A percentile compares a stretch with the other conserved stretches of the same genome.
phyloP scores from a whole-genome alignment of 805 yeast species.

The Metschnikowia dekortorum region DNA sequence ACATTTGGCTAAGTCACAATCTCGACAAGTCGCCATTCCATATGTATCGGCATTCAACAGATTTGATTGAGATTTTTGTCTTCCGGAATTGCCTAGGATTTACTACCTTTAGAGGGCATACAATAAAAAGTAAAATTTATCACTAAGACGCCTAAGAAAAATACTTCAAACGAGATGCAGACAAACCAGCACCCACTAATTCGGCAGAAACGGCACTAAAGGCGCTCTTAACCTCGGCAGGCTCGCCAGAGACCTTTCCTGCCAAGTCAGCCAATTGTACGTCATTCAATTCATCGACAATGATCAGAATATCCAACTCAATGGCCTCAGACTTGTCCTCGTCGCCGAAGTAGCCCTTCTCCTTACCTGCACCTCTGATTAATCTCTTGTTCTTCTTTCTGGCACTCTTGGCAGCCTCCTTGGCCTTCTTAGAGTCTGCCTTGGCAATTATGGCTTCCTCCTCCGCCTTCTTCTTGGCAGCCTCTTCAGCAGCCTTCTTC shows the following conservation, averaged over 20 bases:
- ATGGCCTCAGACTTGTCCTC: slow-evolving; percentile 61
- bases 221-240: slow-evolving; percentile 57
- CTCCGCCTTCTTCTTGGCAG: slow-evolving; percentile 71
- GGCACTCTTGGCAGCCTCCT: slow-evolving; percentile 95
- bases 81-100: no score
- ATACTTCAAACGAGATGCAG: slow-evolving; percentile 51
- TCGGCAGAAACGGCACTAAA: slow-evolving; percentile 52
- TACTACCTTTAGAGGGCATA: no score
- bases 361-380: slow-evolving; percentile 79
- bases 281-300: slow-evolving; percentile 80
- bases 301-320: slow-evolving; percentile 73
- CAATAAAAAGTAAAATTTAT: background rate
- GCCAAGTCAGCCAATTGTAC: slow-evolving; percentile 73
- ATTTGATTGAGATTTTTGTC: no score
- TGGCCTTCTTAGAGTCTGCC: slow-evolving; percentile 68
- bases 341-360: slow-evolving; percentile 78
- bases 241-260: slow-evolving; percentile 52
- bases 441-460: slow-evolving; percentile 51
- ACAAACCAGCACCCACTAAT: slow-evolving; percentile 49
- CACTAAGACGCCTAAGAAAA: slow-evolving; percentile 22
- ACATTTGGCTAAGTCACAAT: no score
- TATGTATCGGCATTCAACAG: no score
- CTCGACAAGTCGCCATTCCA: no score
- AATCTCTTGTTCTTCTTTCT: slow-evolving; percentile 96
- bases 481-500: slow-evolving; percentile 78